Conservation (phyloP, 805 yeast genomes). For the Candida easanensis region DNA sequence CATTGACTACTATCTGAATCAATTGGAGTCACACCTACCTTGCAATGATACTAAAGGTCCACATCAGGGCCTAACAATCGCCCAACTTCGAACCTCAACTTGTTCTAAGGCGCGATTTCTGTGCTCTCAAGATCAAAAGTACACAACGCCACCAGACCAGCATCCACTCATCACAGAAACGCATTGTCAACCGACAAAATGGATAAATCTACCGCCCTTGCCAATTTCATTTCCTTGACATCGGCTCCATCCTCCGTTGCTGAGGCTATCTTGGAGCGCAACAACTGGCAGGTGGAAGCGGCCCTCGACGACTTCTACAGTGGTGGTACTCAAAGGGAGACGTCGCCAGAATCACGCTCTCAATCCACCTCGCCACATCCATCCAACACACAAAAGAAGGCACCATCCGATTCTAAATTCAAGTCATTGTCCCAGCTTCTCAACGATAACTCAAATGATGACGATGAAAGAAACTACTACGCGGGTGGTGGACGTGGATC, state of each 20-base stretch:
- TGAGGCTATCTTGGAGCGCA: slow-evolving; percentile 19
- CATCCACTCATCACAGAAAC: neutral
- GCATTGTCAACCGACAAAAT: neutral
- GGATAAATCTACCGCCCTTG: neutral
- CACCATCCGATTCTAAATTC: slow-evolving; percentile 32
- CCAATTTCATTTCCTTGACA: slow-evolving; percentile 20
- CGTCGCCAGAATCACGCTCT: slow-evolving; percentile 2
- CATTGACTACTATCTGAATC: too few relatives aligned
- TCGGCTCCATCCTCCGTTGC: slow-evolving; percentile 24
- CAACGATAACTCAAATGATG: slow-evolving; percentile 40
- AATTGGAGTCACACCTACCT: too few relatives aligned
- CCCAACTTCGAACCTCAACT: too few relatives aligned
- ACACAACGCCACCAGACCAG: neutral
- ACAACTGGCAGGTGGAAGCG: slow-evolving; percentile 29
- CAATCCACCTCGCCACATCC: slow-evolving; percentile 10
- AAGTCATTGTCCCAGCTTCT: slow-evolving; percentile 39
- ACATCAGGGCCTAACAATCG: too few relatives aligned
- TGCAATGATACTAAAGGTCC: too few relatives aligned
- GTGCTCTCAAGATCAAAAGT: too few relatives aligned
- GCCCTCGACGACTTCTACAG: slow-evolving; percentile 34
- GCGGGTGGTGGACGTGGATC: slow-evolving; percentile 72
- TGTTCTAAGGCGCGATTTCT: too few relatives aligned
- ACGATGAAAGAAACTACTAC: slow-evolving; percentile 57
- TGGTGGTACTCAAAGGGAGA: slow-evolving; percentile 19
- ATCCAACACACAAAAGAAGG: slow-evolving; percentile 5